Conservation (phyloP, 108 stramenopile genomes). For the Cyclotella baltica region DNA sequence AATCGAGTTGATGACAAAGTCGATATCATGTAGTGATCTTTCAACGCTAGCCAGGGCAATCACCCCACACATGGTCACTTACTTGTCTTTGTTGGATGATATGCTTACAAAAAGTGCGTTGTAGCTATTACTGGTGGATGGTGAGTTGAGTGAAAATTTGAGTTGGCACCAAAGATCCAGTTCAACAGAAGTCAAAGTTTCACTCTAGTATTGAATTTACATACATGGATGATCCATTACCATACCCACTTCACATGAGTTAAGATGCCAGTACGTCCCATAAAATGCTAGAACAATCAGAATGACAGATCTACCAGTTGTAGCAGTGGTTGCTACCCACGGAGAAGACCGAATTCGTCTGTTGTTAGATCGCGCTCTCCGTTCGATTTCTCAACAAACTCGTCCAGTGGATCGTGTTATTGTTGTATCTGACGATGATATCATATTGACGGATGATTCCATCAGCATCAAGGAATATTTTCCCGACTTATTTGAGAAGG, state of each 20-base stretch:
- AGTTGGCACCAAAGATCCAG: not conserved
- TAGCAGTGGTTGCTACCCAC: constrained; percentile 16
- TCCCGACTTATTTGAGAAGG: not conserved
- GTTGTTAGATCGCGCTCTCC: constrained; percentile 1
- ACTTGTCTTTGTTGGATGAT: not conserved
- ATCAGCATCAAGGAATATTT: not conserved
- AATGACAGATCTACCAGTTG: constrained; percentile 14
- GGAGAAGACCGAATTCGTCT: constrained; percentile 6
- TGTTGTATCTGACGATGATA: constrained; percentile 24
- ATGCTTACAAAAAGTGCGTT: not conserved
- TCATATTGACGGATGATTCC: not conserved
- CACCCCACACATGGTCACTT: constrained; percentile 6
- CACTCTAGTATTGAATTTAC: not conserved
- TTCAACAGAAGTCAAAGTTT: not conserved
- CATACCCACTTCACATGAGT: not conserved
- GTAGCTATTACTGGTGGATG: not conserved
- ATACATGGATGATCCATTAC: not conserved
- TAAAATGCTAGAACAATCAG: not conserved
- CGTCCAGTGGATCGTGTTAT: not conserved
- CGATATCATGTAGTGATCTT: not conserved
- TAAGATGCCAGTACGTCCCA: not conserved
- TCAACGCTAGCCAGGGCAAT: not conserved
- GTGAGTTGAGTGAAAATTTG: not conserved
- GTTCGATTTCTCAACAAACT: constrained; percentile 11
- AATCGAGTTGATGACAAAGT: not conserved